These are phyloP conservation scores for Pichia inconspicua DNA, from an alignment of 1,139 yeast species.

Conservation along the genomic window DNA sequence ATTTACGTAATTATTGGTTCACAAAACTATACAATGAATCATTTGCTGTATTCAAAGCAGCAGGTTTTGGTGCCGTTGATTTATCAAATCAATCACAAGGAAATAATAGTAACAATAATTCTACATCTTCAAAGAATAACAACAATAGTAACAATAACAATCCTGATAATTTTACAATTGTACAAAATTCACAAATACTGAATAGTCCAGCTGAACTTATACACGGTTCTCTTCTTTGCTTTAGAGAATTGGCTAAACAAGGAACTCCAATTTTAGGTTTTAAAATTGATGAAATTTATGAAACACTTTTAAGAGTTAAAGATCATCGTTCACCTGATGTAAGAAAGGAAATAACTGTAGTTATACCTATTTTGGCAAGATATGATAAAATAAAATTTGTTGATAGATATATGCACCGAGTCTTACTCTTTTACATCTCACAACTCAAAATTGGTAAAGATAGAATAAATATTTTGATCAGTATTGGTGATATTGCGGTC, in stretches of 20 bases:
- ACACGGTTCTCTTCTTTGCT: constrained; percentile 81
- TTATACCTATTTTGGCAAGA: constrained; percentile 74
- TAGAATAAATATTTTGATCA: constrained; percentile 66
- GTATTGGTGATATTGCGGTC: constrained; percentile 78
- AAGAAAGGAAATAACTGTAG: constrained; percentile 73
- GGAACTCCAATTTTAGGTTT: constrained; percentile 64
- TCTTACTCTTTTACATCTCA: constrained; percentile 68
- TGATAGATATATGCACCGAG: constrained; percentile 71
- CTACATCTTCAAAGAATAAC: background rate
- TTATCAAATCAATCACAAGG: background rate
- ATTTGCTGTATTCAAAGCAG: constrained; percentile 21
- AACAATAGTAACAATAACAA: background rate
- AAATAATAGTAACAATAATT: background rate
- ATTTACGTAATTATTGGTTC: constrained; percentile 67
- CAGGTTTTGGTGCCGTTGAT: constrained; percentile 6
- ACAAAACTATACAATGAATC: constrained; percentile 42
- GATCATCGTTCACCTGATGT: constrained; percentile 71
- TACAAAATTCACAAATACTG: constrained; percentile 4
- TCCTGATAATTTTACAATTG: background rate
- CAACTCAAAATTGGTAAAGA: constrained; percentile 71
- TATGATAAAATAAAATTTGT: constrained; percentile 75
- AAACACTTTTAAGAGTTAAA: constrained; percentile 63
- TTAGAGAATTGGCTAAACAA: constrained; percentile 64
- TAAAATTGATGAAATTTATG: constrained; percentile 71
- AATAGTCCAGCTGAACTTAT: constrained; percentile 53